phyloP scores from a whole-genome alignment of 1,284 basidiomycete species.

The Nidula niveotomentosa region DNA sequence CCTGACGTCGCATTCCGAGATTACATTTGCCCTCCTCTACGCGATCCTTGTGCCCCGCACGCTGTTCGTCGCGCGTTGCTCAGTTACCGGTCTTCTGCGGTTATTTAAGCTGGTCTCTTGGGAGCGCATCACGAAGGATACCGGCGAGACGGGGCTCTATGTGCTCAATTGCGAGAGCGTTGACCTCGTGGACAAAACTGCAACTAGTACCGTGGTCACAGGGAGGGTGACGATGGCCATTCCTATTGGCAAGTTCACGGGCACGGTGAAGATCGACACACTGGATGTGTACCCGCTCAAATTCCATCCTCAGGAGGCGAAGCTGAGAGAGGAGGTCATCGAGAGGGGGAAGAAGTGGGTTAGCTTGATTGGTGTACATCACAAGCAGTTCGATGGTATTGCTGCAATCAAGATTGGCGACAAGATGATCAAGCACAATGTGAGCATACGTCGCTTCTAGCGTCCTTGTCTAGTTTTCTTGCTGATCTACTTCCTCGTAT shows the following conservation, averaged over 20 bases:
- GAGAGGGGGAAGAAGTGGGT: constrained; percentile 54
- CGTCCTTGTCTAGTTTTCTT: constrained; percentile 5
- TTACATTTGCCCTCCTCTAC: constrained; percentile 53
- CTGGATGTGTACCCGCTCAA: constrained; percentile 51
- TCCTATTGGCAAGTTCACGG: constrained; percentile 38
- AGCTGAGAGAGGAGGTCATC: constrained; percentile 34
- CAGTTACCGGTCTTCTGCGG: constrained; percentile 51
- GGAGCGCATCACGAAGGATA: constrained; percentile 27
- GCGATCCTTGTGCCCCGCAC: constrained; percentile 51
- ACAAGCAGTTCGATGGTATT: constrained; percentile 52
- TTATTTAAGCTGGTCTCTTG: constrained; percentile 41
- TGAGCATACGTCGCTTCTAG: constrained; percentile 18
- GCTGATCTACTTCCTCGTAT: constrained; percentile 1
- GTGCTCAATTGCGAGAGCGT: constrained; percentile 45
- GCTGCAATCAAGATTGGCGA: constrained; percentile 35
- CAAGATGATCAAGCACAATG: constrained; percentile 43
- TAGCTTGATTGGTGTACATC: constrained; percentile 47
- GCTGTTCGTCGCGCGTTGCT: constrained; percentile 46
- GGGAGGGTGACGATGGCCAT: constrained; percentile 41
- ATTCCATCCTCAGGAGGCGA: constrained; percentile 40
- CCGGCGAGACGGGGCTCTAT: constrained; percentile 26
- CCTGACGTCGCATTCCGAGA: constrained; percentile 50
- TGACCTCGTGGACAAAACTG: constrained; percentile 41
- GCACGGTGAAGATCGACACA: constrained; percentile 45
- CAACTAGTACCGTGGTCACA: constrained; percentile 29